Conservation (phyloP, 2,329 filamentous ascomycete genomes). For the Bertia moriformis region DNA sequence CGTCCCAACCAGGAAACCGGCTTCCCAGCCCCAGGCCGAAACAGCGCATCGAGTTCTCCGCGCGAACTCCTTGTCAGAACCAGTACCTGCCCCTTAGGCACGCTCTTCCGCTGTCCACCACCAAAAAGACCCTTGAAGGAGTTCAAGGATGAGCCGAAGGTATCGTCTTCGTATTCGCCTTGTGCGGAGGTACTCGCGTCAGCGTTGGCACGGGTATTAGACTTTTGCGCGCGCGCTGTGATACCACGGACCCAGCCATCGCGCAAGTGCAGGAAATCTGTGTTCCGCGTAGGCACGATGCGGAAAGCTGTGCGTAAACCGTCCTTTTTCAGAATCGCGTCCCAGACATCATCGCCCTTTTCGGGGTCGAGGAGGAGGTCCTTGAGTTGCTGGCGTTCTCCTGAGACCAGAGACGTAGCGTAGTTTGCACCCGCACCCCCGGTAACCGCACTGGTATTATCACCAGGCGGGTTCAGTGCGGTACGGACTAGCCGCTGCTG, state of each 20-base stretch:
- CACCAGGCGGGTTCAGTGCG: neutral
- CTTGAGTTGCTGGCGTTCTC: slow-evolving; percentile 36
- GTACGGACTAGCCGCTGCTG: slow-evolving; percentile 37
- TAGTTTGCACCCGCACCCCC: neutral
- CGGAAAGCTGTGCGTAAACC: neutral
- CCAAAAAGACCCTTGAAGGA: slow-evolving; percentile 46
- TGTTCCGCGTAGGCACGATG: neutral
- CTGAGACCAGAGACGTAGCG: neutral
- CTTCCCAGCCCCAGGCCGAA: slow-evolving; percentile 10
- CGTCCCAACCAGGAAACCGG: slow-evolving; percentile 28
- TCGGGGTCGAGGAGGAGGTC: slow-evolving; percentile 1
- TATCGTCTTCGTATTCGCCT: slow-evolving; percentile 30
- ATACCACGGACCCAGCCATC: slow-evolving; percentile 54
- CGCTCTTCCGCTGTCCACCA: slow-evolving; percentile 25
- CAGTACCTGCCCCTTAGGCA: slow-evolving; percentile 46
- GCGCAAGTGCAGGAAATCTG: slow-evolving; percentile 47
- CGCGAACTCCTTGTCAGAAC: slow-evolving; percentile 32
- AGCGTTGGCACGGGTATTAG: slow-evolving; percentile 2
- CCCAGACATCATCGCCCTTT: neutral
- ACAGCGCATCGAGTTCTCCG: slow-evolving; percentile 35
- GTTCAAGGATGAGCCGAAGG: slow-evolving; percentile 38
- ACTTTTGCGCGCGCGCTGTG: slow-evolving; percentile 33
- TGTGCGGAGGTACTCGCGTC: neutral
- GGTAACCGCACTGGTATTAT: neutral
- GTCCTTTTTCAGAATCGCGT: neutral